Evolutionary conservation across 495 filamentous ascomycete genomes (phyloP), one percentile per base, ranked within the genome.

Genomic region (Talaromyces thailandensis): DNA sequence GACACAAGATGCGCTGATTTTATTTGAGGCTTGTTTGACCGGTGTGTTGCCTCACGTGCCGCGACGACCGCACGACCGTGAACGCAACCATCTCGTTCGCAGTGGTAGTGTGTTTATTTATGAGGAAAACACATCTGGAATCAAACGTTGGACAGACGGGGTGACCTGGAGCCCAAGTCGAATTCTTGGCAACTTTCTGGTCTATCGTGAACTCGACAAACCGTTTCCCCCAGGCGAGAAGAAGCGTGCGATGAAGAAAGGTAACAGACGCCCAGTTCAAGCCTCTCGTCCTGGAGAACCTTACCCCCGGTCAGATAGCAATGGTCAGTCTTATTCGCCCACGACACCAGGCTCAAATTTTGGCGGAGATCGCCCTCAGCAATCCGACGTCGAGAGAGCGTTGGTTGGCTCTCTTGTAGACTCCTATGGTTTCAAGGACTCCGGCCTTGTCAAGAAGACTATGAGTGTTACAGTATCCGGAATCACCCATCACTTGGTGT

Each of bases 71-170:
- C 89, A 93, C 66, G 93, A 97, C 64, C 80, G 88, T 25, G 92
- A 96, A 69, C 84, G 92, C 37, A 73, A 76, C 8, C 70, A 79
- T 16, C 78, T 93, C 45, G 93, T 96, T 66, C 82, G 79, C 62
- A 95, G 90, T 68, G 93, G 93, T 24, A 87, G 87, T 60, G 83
- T 96, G 11, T 93, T 96, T 71, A 88, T 96, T 65, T 96, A 96
- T 73, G 90, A 94, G 68, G 91, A 96, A 69, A 85, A 88, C 61
- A 85, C 88, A 1, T 93, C 92, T 1, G 90, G 89, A 2, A 95
- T 96, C 73, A 95, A 93, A 75, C 82, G 93, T 45, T 96, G 93
- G 93, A 96, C 93, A 0, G 93, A 97, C 70, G 91, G 92, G 2
- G 82, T 90, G 12, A 84, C 85, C 18, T 96, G 93, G 93, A 93